Conservation (phyloP, 202 grass and related monocot genomes). For the Schoenoplectus tabernaemontani region DNA sequence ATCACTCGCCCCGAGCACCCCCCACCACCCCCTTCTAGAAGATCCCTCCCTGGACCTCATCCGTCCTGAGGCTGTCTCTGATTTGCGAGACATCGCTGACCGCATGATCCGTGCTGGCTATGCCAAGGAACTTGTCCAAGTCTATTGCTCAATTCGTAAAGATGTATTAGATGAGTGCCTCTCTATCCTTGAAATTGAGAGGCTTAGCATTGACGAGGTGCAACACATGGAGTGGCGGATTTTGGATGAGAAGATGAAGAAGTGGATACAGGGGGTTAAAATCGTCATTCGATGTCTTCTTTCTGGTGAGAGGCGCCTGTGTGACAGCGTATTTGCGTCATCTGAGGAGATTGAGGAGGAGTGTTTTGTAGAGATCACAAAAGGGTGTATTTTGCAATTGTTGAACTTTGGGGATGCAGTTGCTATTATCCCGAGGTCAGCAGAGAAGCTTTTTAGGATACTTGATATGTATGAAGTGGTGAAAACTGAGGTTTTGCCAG, state of each 20-base stretch:
- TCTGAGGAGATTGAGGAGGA: slow-evolving; percentile 66
- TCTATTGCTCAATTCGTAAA: slow-evolving; percentile 59
- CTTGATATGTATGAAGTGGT: slow-evolving; percentile 91
- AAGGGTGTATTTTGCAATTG: slow-evolving; percentile 79
- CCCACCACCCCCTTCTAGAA: slow-evolving; percentile 39
- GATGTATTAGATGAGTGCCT: slow-evolving; percentile 87
- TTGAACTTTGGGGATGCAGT: slow-evolving; percentile 85
- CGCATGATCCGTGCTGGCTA: slow-evolving; percentile 78
- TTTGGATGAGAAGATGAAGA: slow-evolving; percentile 95
- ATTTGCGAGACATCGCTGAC: slow-evolving; percentile 62
- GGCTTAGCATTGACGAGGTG: slow-evolving; percentile 95
- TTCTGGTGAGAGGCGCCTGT: slow-evolving; percentile 66
- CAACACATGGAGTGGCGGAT: slow-evolving; percentile 78
- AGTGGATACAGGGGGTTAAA: slow-evolving; percentile 86
- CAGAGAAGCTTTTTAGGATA: slow-evolving; percentile 81
- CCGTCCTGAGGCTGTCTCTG: slow-evolving; percentile 63
- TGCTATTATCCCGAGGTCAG: slow-evolving; percentile 60
- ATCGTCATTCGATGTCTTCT: slow-evolving; percentile 59
- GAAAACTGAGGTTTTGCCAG: slow-evolving; percentile 56
- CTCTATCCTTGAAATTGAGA: slow-evolving; percentile 68
- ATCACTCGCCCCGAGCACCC: slow-evolving; percentile 3
- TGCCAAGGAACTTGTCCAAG: slow-evolving; percentile 56
- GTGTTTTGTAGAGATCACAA: slow-evolving; percentile 75
- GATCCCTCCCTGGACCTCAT: slow-evolving; percentile 65
- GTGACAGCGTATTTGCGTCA: slow-evolving; percentile 49